Conservation (phyloP, 805 yeast species). For the Zygosaccharomyces bailii region DNA sequence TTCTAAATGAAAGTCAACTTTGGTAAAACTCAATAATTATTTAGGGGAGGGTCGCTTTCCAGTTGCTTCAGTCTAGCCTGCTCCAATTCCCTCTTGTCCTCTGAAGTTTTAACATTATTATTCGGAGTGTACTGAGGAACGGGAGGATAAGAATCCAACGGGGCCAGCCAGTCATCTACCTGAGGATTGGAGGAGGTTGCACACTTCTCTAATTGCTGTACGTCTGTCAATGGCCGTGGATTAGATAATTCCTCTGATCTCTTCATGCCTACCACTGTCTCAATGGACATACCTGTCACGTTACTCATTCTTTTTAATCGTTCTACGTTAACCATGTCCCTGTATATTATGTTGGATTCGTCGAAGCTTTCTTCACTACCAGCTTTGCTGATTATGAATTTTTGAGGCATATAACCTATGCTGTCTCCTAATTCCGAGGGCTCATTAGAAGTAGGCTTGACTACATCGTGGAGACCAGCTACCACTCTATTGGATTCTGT, state of each 20-base stretch:
- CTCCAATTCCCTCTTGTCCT: constrained; percentile 43
- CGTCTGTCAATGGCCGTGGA: neutral
- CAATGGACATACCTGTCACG: constrained; percentile 77
- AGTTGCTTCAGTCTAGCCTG: constrained; percentile 36
- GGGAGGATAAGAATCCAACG: constrained; percentile 14
- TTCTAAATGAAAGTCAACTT: neutral
- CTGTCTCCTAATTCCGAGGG: constrained; percentile 17
- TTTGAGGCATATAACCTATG: constrained; percentile 18
- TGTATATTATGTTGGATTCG: constrained; percentile 28
- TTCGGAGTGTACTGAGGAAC: constrained; percentile 28
- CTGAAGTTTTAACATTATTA: constrained; percentile 10
- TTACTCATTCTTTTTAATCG: constrained; percentile 69
- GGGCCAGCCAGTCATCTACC: constrained; percentile 18
- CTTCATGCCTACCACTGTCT: constrained; percentile 76
- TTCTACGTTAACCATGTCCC: constrained; percentile 71
- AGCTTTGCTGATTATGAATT: constrained; percentile 15
- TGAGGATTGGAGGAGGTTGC: constrained; percentile 8
- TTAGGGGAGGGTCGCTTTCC: constrained; percentile 43
- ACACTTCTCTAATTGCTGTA: constrained; percentile 2
- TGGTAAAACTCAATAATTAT: constrained; percentile 10
- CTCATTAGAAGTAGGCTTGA: constrained; percentile 21
- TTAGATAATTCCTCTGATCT: constrained; percentile 32
- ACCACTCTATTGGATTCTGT: constrained; percentile 33
- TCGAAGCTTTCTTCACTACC: constrained; percentile 21
- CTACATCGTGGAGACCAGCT: constrained; percentile 15